phyloP scores from a whole-genome alignment of 2,329 filamentous ascomycete species.

The Sporothrix curviconia region DNA sequence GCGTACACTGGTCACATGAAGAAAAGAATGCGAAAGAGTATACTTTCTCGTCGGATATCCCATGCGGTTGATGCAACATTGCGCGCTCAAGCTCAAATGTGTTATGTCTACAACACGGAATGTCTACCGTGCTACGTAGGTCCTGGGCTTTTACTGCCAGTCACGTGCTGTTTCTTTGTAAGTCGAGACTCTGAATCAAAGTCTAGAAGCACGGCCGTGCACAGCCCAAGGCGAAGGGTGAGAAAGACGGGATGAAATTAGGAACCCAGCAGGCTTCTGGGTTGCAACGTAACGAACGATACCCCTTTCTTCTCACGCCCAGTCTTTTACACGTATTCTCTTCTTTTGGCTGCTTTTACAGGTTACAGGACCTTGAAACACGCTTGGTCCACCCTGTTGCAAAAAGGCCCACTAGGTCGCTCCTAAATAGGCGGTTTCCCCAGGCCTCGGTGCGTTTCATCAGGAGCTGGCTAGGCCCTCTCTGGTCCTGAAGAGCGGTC shows the following conservation, averaged over 20 bases:
- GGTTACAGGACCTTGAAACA: conserved; percentile 5
- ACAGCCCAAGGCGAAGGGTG: not conserved
- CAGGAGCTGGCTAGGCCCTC: not conserved
- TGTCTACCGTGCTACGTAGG: no score
- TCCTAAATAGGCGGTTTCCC: not conserved
- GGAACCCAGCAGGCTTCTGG: no score
- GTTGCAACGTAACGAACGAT: no score
- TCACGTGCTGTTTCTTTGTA: not conserved
- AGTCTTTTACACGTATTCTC: not conserved
- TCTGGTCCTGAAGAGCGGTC: no score
- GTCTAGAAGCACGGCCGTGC: not conserved
- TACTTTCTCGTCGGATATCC: no score
- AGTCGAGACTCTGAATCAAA: not conserved
- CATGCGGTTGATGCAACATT: no score
- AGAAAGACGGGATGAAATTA: conserved; percentile 6
- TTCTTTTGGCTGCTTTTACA: not conserved
- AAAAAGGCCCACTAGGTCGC: not conserved
- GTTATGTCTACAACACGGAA: no score
- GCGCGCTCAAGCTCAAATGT: no score
- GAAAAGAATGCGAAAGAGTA: no score
- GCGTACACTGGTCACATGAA: no score
- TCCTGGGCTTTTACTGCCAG: not conserved
- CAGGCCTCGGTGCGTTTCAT: not conserved
- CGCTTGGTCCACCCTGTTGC: not conserved
- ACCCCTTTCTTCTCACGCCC: not conserved